Evolutionary conservation across 2,329 filamentous ascomycete genomes (phyloP), one percentile per base, ranked within the genome.

Genomic region (Trichoderma guizhouense): DNA sequence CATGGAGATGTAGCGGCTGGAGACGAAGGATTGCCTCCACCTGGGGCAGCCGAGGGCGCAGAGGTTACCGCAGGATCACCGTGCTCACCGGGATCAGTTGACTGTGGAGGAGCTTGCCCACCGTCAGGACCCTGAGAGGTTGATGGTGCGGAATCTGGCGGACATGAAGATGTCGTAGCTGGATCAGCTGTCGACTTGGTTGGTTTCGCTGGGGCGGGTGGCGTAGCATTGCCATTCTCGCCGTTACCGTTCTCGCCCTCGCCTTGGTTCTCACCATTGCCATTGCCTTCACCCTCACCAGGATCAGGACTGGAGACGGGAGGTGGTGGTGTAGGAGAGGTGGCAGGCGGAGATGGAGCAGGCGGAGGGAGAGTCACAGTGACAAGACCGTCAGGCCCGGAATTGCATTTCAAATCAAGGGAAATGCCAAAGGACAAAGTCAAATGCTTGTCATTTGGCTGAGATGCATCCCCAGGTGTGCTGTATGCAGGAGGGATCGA

Each of bases 311-410:
- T 65, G 18, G 64, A 43, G 4, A 21, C 30, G n/a, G 62, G 28
- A 12, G 71, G 21, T 28, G 58, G 14, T 30, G 36, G 30, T 51
- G 64, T 11, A 30, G 32, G n/a, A 43, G 51, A 58, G 15, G 51
- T 18, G n/a, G 53, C 15, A 11, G 43, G 8, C 28, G n/a, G 21
- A 55, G 65, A 26, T 5, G 53, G 32, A 12, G 21, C 4, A 24
- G 65, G 34, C 5, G 36, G 57, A 36, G 67, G 67, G 15, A 69
- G 67, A n/a, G 67, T 62, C 5, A 62, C 57, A 8, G 67, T 81
- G 3, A 82, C 73, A 26, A 80, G 73, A 18, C 79, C 80, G 61
- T 81, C 76, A n/a, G 76, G 69, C 1, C 80, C 80, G 66, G 79
- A 75, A 34, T 76, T 76, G 63, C 78, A 81, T 7, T 76, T 75